Base-by-base conservation (phyloP, 176 grass and related monocot genomes). In the Phyllostachys edulis region DNA sequence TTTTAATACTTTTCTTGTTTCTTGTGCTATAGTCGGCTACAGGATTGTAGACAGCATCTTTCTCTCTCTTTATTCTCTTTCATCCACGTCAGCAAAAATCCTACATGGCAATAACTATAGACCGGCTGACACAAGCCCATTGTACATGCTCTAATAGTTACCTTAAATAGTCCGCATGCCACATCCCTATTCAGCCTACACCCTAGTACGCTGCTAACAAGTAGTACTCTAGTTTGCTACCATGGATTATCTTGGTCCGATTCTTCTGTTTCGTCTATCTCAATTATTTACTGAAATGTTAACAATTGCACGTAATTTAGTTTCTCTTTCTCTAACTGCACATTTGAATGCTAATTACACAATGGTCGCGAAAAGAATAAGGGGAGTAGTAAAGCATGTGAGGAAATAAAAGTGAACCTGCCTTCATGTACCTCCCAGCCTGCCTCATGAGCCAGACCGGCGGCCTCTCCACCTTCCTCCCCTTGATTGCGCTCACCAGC, bases 371-470 rank as follows among this genome's bases (percentile, higher is more conserved):
- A 15, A 49, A 49, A 15, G 46, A 49, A 15, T 49, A 49, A 49
- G 46, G 46, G 46, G 46, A 49, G 29, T 29, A 1, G 46, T 49
- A 49, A 49, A 14, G 12, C 46, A 49, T 15, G 46, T 14, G 46
- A 49, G 13, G 14, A 49, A 49, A 49, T 49, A 49, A 1, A 62
- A 71, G 73, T 88, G 78, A 81, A 94, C 93, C 80, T 94, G 89
- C 96, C 96, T 99, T 99, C 96, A 99, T 99, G 78, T 96, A 99
- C 88, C 96, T 92, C 87, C 96, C 93, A 57, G 96, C 96, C 89
- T 99, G 96, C 84, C 96, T 93, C 93, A 96, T 99, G 59, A 99
- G 90, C 96, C 96, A 99, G 56, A 99, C 96, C 8, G 93, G 96
- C 14, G 96, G 96, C 46, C 96, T 90, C 13, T 99, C 91, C 7